These are phyloP conservation scores for Phaeomoniella chlamydospora DNA, from an alignment of 2,329 filamentous ascomycete species.

Conservation along the genomic window DNA sequence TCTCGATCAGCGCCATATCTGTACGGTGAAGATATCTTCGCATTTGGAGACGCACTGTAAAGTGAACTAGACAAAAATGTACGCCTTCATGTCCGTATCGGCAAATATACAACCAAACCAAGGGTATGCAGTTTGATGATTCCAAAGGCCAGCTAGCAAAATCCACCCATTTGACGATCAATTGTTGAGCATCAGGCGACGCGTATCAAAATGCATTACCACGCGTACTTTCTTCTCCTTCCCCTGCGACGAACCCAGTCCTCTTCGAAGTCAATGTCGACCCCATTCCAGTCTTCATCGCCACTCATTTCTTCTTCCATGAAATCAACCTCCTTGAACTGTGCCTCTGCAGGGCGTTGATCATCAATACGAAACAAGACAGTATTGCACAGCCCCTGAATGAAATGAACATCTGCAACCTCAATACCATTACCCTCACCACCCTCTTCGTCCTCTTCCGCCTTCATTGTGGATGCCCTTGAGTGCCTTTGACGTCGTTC, in stretches of 20 bases:
- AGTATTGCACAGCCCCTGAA: constrained; percentile 43
- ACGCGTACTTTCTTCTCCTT: constrained; percentile 14
- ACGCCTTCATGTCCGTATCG: no score
- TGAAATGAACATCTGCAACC: constrained; percentile 10
- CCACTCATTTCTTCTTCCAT: constrained; percentile 44
- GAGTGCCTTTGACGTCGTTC: background rate
- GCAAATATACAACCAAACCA: no score
- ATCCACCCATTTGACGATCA: no score
- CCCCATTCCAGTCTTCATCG: constrained; percentile 48
- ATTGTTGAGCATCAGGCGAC: no score
- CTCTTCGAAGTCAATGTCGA: constrained; percentile 16
- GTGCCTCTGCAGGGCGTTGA: constrained; percentile 42
- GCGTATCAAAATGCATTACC: no score
- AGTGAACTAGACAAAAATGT: no score
- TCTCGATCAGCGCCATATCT: no score
- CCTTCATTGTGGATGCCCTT: background rate
- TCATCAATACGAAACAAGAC: constrained; percentile 49
- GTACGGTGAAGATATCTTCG: no score
- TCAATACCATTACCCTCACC: constrained; percentile 4
- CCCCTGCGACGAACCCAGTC: constrained; percentile 13
- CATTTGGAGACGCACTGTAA: no score
- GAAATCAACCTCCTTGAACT: constrained; percentile 45
- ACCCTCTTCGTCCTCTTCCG: background rate
- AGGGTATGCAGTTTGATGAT: no score
- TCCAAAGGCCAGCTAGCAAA: no score